A percentile compares a stretch with the other conserved stretches of the same genome.
phyloP scores from a whole-genome alignment of 805 yeast genomes.

The Yarrowia sp. region DNA sequence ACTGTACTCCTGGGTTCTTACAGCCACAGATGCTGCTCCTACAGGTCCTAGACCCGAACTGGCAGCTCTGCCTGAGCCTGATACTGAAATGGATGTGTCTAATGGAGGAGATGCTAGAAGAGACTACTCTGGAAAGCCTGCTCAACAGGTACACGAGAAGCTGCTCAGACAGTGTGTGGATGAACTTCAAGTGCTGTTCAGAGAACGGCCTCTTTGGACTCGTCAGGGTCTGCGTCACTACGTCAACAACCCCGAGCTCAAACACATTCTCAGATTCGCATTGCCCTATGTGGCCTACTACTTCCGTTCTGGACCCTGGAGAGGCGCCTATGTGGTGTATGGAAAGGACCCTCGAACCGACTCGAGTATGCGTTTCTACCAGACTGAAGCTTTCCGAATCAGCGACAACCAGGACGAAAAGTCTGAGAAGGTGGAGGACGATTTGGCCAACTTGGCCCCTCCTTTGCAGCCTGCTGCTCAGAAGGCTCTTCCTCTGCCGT shows the following conservation, averaged over 20 bases:
- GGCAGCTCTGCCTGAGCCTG: constrained; percentile 4
- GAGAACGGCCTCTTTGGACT: constrained; percentile 78
- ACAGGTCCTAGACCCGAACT: constrained; percentile 39
- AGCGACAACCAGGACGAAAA: constrained; percentile 36
- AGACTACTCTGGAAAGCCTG: constrained; percentile 13
- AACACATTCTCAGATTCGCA: constrained; percentile 62
- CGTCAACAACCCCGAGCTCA: constrained; percentile 35
- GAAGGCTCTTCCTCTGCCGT: constrained; percentile 37
- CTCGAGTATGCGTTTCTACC: constrained; percentile 57
- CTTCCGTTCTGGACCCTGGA: constrained; percentile 90
- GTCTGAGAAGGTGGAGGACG: constrained; percentile 34
- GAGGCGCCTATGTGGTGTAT: constrained; percentile 74
- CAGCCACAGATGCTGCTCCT: constrained; percentile 41
- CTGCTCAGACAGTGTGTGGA: constrained; percentile 41
- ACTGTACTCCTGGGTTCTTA: constrained; percentile 38
- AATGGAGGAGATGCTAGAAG: constrained; percentile 7
- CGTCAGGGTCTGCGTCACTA: constrained; percentile 54
- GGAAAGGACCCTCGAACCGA: constrained; percentile 75
- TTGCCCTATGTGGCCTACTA: constrained; percentile 81
- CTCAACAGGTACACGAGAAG: constrained; percentile 43
- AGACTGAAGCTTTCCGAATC: constrained; percentile 79
- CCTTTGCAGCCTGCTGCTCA: constrained; percentile 38
- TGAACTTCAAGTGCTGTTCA: constrained; percentile 50
- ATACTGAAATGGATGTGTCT: background rate
- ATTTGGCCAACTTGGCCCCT: constrained; percentile 29